Conservation (phyloP, 306 rosid genomes). For the Ziziphus jujuba region DNA sequence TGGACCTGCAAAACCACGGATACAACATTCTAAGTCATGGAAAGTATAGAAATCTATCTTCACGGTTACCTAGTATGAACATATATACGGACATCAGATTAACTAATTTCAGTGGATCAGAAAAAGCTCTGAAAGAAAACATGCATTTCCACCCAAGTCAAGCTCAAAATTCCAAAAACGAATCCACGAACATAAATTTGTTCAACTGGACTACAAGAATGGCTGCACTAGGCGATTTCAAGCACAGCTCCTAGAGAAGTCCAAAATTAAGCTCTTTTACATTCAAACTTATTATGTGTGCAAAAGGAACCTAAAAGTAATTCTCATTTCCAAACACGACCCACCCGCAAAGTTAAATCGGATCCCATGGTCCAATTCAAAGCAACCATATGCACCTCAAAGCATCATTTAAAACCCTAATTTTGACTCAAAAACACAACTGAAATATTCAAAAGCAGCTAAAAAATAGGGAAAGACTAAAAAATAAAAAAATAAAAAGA, state of each 20-base stretch:
- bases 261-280: not conserved
- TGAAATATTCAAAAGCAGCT: constrained; percentile 10
- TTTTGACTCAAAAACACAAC: not conserved
- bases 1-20: constrained; percentile 71
- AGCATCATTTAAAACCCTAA: not conserved
- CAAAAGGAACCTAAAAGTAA: not conserved
- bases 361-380: not conserved
- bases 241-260: not conserved
- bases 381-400: not conserved
- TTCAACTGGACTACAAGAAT: not conserved
- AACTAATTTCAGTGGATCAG: not conserved
- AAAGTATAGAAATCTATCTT: not conserved
- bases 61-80: not conserved
- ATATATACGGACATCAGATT: not conserved
- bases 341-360: not conserved
- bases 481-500: not conserved
- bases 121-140: not conserved
- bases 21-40: constrained; percentile 19
- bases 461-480: not conserved
- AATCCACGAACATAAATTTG: not conserved
- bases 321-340: not conserved
- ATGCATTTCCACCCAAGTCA: not conserved
- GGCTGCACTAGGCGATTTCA: not conserved
- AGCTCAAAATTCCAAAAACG: not conserved
- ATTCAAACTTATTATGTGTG: not conserved